These are phyloP conservation scores for Sideroxylon spinosum DNA, from an alignment of 179 eudicot genomes.

Conservation along the genomic window DNA sequence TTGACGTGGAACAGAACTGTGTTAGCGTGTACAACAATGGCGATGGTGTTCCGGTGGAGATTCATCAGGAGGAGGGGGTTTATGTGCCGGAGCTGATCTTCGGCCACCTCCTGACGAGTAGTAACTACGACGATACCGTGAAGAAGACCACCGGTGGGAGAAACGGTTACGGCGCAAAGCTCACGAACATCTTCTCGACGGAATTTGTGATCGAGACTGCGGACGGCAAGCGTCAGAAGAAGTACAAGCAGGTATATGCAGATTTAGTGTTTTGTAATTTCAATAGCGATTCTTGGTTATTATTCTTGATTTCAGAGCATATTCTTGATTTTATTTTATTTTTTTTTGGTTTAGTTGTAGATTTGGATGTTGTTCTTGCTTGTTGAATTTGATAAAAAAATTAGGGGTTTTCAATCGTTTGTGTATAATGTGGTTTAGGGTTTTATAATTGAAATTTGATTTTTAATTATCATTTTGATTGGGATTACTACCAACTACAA, in stretches of 20 bases:
- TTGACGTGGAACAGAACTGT: constrained; percentile 43
- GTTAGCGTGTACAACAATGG: constrained; percentile 75
- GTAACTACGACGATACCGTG: constrained; percentile 67
- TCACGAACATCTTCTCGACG: constrained; percentile 78
- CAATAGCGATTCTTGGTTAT: neutral
- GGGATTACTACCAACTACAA: neutral
- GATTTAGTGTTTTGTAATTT: constrained; percentile 8
- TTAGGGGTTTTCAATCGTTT: neutral
- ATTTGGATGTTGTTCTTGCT: neutral
- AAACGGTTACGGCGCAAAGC: constrained; percentile 89
- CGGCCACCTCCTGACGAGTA: constrained; percentile 82
- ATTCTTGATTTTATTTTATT: neutral
- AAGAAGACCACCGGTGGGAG: constrained; percentile 96
- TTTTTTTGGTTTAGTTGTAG: neutral
- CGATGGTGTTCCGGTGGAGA: constrained; percentile 82
- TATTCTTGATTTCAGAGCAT: neutral
- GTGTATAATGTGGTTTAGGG: constrained; percentile 4
- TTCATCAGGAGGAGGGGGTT: constrained; percentile 79
- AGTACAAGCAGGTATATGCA: constrained; percentile 71
- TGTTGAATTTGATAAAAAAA: neutral
- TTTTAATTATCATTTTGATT: neutral
- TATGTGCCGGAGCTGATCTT: constrained; percentile 89
- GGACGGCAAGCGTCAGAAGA: constrained; percentile 70
- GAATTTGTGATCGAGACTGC: constrained; percentile 86
- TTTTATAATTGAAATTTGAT: neutral